Conservation (phyloP, 2,329 filamentous ascomycete species). For the Nemania serpens region DNA sequence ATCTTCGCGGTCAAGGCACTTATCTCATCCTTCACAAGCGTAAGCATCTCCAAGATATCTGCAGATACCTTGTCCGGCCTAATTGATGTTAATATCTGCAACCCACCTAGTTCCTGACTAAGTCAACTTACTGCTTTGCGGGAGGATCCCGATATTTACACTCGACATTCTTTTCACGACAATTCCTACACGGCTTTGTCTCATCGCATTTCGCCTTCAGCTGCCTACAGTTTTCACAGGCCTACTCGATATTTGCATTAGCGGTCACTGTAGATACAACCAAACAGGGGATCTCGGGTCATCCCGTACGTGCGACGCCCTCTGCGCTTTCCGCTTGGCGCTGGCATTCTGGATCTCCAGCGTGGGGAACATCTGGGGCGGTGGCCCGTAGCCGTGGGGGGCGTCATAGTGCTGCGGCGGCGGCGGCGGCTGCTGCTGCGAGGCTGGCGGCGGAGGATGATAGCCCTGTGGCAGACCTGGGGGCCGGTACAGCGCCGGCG, state of each 20-base stretch:
- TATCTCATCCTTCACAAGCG: constrained; percentile 43
- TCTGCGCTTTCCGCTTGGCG: constrained; percentile 66
- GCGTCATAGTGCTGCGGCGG: constrained; percentile 38
- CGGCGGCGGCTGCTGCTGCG: constrained; percentile 29
- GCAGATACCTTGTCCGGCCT: constrained; percentile 64
- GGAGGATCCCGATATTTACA: constrained; percentile 92
- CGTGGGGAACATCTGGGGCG: constrained; percentile 42
- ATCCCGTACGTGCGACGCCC: constrained; percentile 62
- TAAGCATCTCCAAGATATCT: constrained; percentile 63
- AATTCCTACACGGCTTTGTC: constrained; percentile 81
- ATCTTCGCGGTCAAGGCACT: constrained; percentile 38
- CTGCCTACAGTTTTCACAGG: constrained; percentile 86
- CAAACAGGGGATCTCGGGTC: constrained; percentile 17
- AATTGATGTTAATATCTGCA: constrained; percentile 8
- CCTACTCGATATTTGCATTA: constrained; percentile 54
- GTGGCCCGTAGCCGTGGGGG: constrained; percentile 47
- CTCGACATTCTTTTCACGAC: constrained; percentile 80
- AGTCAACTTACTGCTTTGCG: constrained; percentile 76
- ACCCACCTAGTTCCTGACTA: not conserved
- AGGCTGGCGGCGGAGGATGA: constrained; percentile 38
- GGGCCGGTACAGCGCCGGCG: constrained; percentile 44
- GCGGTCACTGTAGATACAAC: constrained; percentile 22
- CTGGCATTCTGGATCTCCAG: constrained; percentile 47
- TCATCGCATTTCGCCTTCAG: constrained; percentile 94
- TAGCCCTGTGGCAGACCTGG: constrained; percentile 34